phyloP scores from a whole-genome alignment of 495 filamentous ascomycete species.

The Darksidea phi region DNA sequence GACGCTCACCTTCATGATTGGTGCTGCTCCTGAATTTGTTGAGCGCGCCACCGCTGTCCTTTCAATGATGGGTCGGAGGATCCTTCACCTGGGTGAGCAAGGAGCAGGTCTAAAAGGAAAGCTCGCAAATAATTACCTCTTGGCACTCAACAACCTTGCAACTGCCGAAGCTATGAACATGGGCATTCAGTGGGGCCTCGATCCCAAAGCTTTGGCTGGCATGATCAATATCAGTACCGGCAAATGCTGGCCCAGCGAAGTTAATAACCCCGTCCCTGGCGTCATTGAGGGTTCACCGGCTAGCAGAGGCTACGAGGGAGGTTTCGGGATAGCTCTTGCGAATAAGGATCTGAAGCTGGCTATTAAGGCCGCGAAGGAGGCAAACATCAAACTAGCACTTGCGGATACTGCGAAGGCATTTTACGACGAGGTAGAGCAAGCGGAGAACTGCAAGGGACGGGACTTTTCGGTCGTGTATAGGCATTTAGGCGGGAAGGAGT shows the following conservation, averaged over 20 bases:
- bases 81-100: conserved; percentile 77
- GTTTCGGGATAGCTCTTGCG: conserved; percentile 82
- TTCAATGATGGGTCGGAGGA: conserved; percentile 74
- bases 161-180: conserved; percentile 93
- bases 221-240: conserved; percentile 86
- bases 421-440: conserved; percentile 40
- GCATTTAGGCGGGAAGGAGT: conserved; percentile 44
- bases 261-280: conserved; percentile 92
- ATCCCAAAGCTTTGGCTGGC: conserved; percentile 71
- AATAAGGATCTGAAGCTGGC: conserved; percentile 58
- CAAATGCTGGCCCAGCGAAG: conserved; percentile 84
- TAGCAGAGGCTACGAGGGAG: conserved; percentile 70
- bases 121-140: conserved; percentile 89
- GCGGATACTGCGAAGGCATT: conserved; percentile 40
- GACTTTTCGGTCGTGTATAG: conserved; percentile 49
- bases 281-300: conserved; percentile 73
- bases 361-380: conserved; percentile 38
- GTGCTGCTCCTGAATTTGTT: conserved; percentile 59
- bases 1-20: conserved; percentile 70
- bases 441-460: conserved; percentile 40
- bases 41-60: conserved; percentile 62
- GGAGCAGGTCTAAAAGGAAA: conserved; percentile 81
- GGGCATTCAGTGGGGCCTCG: conserved; percentile 78
- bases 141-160: conserved; percentile 89
- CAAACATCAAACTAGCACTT: conserved; percentile 37